phyloP scores from a whole-genome alignment of 495 filamentous ascomycete genomes.

The Hypoxylon fragiforme region DNA sequence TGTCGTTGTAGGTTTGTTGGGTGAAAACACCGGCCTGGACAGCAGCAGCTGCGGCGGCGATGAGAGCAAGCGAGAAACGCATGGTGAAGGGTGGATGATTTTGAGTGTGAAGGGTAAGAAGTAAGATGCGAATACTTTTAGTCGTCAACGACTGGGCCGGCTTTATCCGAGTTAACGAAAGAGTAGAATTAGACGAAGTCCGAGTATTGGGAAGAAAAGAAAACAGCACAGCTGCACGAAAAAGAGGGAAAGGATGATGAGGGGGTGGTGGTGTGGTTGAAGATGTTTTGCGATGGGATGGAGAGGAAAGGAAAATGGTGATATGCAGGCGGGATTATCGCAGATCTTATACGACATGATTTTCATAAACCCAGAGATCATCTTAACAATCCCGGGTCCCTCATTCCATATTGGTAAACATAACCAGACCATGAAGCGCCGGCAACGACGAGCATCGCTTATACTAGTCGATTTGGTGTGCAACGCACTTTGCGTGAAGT shows the following conservation, averaged over 20 bases:
- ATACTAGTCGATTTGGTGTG: constrained; percentile 24
- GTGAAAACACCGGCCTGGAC: constrained; percentile 37
- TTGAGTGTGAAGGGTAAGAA: neutral
- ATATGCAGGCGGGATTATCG: constrained; percentile 16
- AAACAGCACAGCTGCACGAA: constrained; percentile 41
- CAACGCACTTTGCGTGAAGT: constrained; percentile 32
- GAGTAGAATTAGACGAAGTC: constrained; percentile 10
- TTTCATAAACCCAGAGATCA: constrained; percentile 29
- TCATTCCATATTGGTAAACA: constrained; percentile 10
- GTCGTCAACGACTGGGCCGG: constrained; percentile 21
- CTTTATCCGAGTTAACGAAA: constrained; percentile 4
- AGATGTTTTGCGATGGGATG: constrained; percentile 37
- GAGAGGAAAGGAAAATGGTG: constrained; percentile 23
- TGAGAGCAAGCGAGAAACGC: constrained; percentile 35
- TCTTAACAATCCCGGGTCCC: constrained; percentile 8
- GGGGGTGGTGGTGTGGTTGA: constrained; percentile 31
- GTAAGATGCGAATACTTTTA: neutral
- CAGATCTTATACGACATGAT: constrained; percentile 37
- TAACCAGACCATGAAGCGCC: constrained; percentile 15
- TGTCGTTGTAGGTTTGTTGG: constrained; percentile 36
- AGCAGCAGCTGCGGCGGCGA: constrained; percentile 26
- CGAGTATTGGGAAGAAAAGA: constrained; percentile 32
- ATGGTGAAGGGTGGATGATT: constrained; percentile 24
- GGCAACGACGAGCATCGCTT: constrained; percentile 9
- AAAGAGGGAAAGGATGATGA: constrained; percentile 15